Evolutionary conservation across 129 eudicot species (phyloP).

Genomic region (Lonicera japonica): DNA sequence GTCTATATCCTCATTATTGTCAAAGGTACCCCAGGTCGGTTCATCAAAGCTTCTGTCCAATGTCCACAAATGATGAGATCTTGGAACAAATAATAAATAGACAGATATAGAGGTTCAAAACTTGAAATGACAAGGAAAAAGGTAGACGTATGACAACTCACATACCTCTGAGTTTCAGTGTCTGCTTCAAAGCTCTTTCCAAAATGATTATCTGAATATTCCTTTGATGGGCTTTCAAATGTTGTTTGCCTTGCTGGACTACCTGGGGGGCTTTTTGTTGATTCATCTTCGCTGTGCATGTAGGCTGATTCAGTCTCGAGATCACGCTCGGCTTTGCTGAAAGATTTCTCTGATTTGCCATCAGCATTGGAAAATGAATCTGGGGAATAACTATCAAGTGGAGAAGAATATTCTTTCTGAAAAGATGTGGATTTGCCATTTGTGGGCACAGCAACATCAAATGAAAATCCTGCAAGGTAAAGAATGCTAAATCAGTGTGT

Average conservation of each 20-base stretch:
- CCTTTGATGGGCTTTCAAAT: constrained; percentile 63
- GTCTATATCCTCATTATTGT: constrained; percentile 80
- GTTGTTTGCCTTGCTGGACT: constrained; percentile 61
- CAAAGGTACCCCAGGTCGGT: constrained; percentile 85
- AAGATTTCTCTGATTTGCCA: constrained; percentile 51
- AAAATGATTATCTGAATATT: constrained; percentile 50
- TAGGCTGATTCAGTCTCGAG: constrained; percentile 14
- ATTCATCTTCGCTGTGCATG: constrained; percentile 68
- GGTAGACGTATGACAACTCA: not conserved
- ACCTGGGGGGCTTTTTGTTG: constrained; percentile 66
- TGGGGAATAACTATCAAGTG: constrained; percentile 36
- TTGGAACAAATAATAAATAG: too few relatives aligned
- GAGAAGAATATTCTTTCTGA: constrained; percentile 40
- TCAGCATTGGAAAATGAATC: constrained; percentile 40
- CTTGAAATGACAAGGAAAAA: too few relatives aligned
- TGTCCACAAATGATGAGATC: too few relatives aligned
- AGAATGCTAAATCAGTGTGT: constrained; percentile 4
- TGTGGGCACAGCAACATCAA: constrained; percentile 49
- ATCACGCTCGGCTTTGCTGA: constrained; percentile 17
- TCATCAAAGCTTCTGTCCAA: constrained; percentile 72
- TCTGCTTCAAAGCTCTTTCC: constrained; percentile 71
- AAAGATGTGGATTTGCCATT: constrained; percentile 45
- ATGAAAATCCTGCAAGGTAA: constrained; percentile 50
- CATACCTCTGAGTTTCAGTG: constrained; percentile 60
- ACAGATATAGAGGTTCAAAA: too few relatives aligned